Percentiles rank a stretch among this genome's conserved stretches.
Evolutionary conservation across 768 basidiomycete species (phyloP).

Genomic region (Pisolithus orientalis): DNA sequence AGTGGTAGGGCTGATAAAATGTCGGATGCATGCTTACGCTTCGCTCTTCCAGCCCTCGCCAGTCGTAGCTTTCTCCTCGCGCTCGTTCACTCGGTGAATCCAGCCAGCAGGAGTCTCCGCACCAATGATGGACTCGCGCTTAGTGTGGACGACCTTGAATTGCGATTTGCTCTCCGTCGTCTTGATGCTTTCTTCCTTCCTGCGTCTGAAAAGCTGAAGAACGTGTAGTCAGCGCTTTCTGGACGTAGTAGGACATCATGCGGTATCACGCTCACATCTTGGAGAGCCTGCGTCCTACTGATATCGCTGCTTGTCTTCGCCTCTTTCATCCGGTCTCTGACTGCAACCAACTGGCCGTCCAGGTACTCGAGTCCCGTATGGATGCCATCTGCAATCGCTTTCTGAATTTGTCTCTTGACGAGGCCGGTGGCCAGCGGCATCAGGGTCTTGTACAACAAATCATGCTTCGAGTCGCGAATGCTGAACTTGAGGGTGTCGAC

Average conservation of each 20-base stretch:
- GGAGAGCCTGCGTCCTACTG: slow-evolving; percentile 46
- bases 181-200: slow-evolving; percentile 39
- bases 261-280: slow-evolving; percentile 38
- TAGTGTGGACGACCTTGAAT: slow-evolving; percentile 76
- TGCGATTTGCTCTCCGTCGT: slow-evolving; percentile 47
- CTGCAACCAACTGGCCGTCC: slow-evolving; percentile 84
- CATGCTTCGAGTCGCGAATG: slow-evolving; percentile 89
- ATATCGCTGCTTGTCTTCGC: slow-evolving; percentile 42
- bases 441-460: slow-evolving; percentile 80
- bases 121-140: slow-evolving; percentile 62
- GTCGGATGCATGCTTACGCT: slow-evolving; percentile 30
- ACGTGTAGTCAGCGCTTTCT: not conserved
- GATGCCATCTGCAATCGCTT: slow-evolving; percentile 56
- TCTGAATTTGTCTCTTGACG: slow-evolving; percentile 66
- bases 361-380: slow-evolving; percentile 79
- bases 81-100: slow-evolving; percentile 49
- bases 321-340: slow-evolving; percentile 72
- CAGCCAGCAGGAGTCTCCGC: slow-evolving; percentile 66
- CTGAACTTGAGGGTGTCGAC: slow-evolving; percentile 83
- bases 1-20: not conserved
- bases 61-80: slow-evolving; percentile 35
- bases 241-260: not conserved
- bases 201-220: slow-evolving; percentile 51
- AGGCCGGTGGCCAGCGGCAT: slow-evolving; percentile 73
- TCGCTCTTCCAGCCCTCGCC: slow-evolving; percentile 52